These are phyloP conservation scores for Houttuynia cordata DNA, from an alignment of 164 flowering plant genomes.

Conservation along the genomic window DNA sequence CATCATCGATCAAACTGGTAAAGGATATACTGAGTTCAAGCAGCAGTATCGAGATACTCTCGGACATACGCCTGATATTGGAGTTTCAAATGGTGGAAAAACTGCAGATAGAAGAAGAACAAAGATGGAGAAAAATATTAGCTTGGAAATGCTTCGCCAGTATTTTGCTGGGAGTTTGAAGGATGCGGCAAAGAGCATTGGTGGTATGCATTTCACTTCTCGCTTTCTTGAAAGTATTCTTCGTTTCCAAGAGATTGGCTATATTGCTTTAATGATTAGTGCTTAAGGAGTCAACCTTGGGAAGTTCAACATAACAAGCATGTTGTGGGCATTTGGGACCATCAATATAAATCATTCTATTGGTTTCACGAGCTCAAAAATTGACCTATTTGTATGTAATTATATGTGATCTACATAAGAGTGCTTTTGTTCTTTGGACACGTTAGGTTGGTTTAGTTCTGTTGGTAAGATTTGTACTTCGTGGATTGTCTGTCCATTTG, in stretches of 20 bases:
- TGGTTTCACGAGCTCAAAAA: not conserved
- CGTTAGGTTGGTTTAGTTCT: too few species aligned
- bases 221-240: not conserved
- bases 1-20: constrained; percentile 16
- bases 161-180: constrained; percentile 86
- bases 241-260: not conserved
- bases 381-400: not conserved
- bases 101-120: constrained; percentile 41
- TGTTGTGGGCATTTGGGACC: not conserved
- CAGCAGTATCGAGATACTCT: constrained; percentile 24
- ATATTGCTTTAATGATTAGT: not conserved
- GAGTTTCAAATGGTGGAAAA: constrained; percentile 29
- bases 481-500: too few species aligned
- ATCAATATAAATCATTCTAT: not conserved
- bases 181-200: constrained; percentile 86
- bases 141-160: constrained; percentile 68
- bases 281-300: not conserved
- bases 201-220: constrained; percentile 50
- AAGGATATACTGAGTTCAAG: not conserved
- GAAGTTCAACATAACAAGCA: not conserved
- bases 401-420: too few species aligned
- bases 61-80: constrained; percentile 12
- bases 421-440: too few species aligned
- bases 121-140: constrained; percentile 66
- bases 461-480: too few species aligned